Percentiles rank a stretch among this genome's conserved stretches.
Conservation (phyloP, 2,329 filamentous ascomycete genomes). For the Fusarium hostae region DNA sequence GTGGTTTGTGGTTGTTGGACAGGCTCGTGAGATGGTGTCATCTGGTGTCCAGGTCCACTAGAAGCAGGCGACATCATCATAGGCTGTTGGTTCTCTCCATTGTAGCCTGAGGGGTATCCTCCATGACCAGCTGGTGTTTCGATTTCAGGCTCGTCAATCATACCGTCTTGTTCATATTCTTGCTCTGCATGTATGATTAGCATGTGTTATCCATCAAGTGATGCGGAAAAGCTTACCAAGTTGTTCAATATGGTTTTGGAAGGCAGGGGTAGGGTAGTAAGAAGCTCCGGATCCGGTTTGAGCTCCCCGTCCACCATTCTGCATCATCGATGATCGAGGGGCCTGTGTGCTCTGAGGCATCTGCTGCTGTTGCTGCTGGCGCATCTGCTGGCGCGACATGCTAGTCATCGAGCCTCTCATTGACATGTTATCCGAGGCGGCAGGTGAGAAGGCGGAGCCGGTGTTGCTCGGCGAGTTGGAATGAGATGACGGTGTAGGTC, state of each 20-base stretch:
- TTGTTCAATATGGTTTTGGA: conserved; percentile 95
- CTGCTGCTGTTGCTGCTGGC: conserved; percentile 41
- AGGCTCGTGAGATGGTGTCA: conserved; percentile 51
- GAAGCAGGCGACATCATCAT: conserved; percentile 56
- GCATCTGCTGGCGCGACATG: conserved; percentile 48
- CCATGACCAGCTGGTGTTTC: conserved; percentile 74
- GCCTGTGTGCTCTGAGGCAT: conserved; percentile 41
- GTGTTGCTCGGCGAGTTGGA: conserved; percentile 66
- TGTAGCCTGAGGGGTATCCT: conserved; percentile 70
- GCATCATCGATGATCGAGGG: conserved; percentile 51
- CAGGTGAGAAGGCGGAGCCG: conserved; percentile 56
- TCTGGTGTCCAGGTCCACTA: conserved; percentile 52
- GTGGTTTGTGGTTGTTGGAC: conserved; percentile 41
- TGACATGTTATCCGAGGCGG: conserved; percentile 60
- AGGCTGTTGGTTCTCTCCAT: conserved; percentile 56
- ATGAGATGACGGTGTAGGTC: conserved; percentile 86
- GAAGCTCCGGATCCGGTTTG: conserved; percentile 56
- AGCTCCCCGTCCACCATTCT: conserved; percentile 50
- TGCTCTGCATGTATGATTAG: conserved; percentile 83
- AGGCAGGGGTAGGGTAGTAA: conserved; percentile 84
- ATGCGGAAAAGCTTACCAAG: conserved; percentile 75
- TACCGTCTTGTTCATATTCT: conserved; percentile 92
- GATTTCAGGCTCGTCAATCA: conserved; percentile 84
- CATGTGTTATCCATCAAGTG: conserved; percentile 67
- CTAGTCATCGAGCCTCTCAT: conserved; percentile 55